phyloP scores from a whole-genome alignment of 2,329 filamentous ascomycete genomes.

The Scleromitrula shiraiana region DNA sequence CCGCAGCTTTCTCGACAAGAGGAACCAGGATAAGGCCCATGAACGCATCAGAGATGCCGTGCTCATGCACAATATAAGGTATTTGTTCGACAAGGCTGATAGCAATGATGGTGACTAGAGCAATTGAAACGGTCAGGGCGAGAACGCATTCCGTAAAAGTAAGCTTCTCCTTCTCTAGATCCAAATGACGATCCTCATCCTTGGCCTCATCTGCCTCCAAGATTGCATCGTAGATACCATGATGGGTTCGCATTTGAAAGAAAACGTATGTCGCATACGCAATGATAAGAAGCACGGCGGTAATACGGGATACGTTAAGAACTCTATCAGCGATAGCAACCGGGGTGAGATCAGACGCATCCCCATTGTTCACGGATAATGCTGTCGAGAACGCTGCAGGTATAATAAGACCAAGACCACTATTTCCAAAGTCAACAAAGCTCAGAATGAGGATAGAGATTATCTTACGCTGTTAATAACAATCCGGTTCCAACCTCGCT shows the following conservation, averaged over 20 bases:
- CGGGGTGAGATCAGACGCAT: constrained; percentile 22
- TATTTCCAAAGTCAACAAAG: constrained; percentile 20
- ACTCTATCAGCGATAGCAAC: constrained; percentile 43
- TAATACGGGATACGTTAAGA: constrained; percentile 60
- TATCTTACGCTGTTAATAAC: constrained; percentile 62
- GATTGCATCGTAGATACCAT: constrained; percentile 67
- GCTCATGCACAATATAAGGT: constrained; percentile 46
- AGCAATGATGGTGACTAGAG: constrained; percentile 65
- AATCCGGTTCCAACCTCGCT: constrained; percentile 73
- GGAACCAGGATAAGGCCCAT: constrained; percentile 70
- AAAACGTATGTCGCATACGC: constrained; percentile 60
- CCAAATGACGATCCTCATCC: constrained; percentile 56
- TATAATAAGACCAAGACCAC: constrained; percentile 40
- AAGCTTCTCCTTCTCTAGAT: constrained; percentile 56
- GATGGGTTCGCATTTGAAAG: constrained; percentile 69
- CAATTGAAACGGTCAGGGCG: constrained; percentile 54
- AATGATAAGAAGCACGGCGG: constrained; percentile 61
- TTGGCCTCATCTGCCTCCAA: constrained; percentile 62
- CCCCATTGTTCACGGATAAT: constrained; percentile 4
- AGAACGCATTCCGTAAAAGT: constrained; percentile 67
- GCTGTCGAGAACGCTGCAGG: constrained; percentile 42
- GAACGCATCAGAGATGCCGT: constrained; percentile 48
- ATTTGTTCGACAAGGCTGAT: constrained; percentile 69
- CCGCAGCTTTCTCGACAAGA: constrained; percentile 78
- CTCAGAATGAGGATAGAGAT: not conserved